A percentile compares a stretch with the other conserved stretches of the same genome.
These are phyloP conservation scores for Euphorbia schlechtendalii DNA, from an alignment of 441 rosid species.

Conservation along the genomic window DNA sequence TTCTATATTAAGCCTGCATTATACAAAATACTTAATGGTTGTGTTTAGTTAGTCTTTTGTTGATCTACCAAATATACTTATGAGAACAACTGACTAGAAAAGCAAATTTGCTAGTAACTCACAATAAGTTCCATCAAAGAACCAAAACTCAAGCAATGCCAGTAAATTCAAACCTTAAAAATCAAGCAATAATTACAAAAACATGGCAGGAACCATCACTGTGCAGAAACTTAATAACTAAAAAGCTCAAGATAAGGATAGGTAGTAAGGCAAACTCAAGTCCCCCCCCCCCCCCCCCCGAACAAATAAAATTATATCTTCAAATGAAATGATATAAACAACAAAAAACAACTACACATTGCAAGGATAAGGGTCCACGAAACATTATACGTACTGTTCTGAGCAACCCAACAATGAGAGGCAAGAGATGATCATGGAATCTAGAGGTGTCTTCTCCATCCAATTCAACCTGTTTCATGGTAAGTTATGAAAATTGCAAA, in stretches of 20 bases:
- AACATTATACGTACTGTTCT: slow-evolving; percentile 72
- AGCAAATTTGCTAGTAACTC: neutral
- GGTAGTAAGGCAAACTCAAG: neutral
- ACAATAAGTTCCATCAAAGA: neutral
- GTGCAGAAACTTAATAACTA: neutral
- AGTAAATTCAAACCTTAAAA: neutral
- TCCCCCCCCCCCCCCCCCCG: too few species aligned
- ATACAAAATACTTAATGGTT: neutral
- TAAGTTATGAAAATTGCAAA: slow-evolving; percentile 5
- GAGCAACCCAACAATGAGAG: slow-evolving; percentile 85
- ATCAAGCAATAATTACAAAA: neutral
- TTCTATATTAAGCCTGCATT: neutral
- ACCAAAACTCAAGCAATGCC: neutral
- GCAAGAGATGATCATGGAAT: slow-evolving; percentile 81
- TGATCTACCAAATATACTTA: neutral
- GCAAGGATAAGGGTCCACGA: neutral
- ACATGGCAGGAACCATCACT: slow-evolving; percentile 1
- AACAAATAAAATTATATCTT: neutral
- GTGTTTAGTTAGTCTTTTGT: neutral
- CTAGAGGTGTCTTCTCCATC: slow-evolving; percentile 76
- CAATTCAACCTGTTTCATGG: slow-evolving; percentile 48
- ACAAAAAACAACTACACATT: neutral
- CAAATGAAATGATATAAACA: neutral
- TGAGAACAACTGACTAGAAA: neutral
- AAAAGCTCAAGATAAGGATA: neutral